Conservation (phyloP, 371 early-diverging fungal genomes). For the Choanephora cucurbitarum region DNA sequence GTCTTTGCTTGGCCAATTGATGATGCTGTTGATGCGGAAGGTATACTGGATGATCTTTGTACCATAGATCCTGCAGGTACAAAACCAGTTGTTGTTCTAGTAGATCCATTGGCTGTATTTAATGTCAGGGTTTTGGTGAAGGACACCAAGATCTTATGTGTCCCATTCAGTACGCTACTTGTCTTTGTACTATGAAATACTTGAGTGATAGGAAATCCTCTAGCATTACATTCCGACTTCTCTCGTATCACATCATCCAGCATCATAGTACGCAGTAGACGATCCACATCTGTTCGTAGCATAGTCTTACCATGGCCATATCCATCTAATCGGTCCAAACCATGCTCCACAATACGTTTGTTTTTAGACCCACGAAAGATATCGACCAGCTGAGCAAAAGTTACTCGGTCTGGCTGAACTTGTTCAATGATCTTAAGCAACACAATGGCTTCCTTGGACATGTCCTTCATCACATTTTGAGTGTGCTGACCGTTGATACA, state of each 20-base stretch:
- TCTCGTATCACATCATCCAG: slow-evolving; percentile 9
- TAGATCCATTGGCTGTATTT: background rate
- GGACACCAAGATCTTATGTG: background rate
- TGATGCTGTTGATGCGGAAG: too few relatives aligned
- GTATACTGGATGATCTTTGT: background rate
- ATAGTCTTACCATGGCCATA: slow-evolving; percentile 65
- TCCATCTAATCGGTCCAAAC: slow-evolving; percentile 51
- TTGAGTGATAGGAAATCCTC: slow-evolving; percentile 24
- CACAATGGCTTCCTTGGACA: slow-evolving; percentile 59
- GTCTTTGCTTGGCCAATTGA: background rate
- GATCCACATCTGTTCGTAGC: slow-evolving; percentile 13
- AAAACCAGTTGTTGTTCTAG: slow-evolving; percentile 3
- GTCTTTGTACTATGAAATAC: slow-evolving; percentile 20
- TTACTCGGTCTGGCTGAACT: slow-evolving; percentile 59
- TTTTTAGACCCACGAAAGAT: slow-evolving; percentile 76
- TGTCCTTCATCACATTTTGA: slow-evolving; percentile 38
- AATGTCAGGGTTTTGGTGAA: background rate
- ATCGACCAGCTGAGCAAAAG: slow-evolving; percentile 76
- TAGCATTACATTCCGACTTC: slow-evolving; percentile 9
- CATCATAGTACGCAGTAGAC: slow-evolving; percentile 15
- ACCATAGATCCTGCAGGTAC: slow-evolving; percentile 3
- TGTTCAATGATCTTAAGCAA: slow-evolving; percentile 53
- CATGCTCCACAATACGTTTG: slow-evolving; percentile 55
- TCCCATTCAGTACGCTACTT: slow-evolving; percentile 3
- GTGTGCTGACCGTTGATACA: slow-evolving; percentile 57